These are phyloP conservation scores for Penicillium diatomitis DNA, from an alignment of 495 filamentous ascomycete species.

Conservation along the genomic window DNA sequence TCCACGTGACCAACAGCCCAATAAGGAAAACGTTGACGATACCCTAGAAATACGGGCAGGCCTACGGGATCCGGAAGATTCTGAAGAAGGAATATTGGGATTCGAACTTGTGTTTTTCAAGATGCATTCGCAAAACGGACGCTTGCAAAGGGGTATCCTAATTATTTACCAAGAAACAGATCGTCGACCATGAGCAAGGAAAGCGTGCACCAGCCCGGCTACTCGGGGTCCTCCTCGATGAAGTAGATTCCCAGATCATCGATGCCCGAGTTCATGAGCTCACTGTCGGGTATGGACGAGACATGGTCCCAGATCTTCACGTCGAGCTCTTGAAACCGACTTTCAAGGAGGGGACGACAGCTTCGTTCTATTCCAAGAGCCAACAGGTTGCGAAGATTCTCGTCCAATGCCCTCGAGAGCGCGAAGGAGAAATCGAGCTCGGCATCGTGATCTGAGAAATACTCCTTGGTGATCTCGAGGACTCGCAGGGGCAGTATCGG, in stretches of 20 bases:
- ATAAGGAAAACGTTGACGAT: no score
- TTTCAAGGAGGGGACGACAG: neutral
- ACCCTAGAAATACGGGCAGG: no score
- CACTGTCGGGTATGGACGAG: neutral
- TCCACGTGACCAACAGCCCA: no score
- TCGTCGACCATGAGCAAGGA: neutral
- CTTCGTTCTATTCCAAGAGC: constrained; percentile 10
- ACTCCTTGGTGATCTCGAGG: neutral
- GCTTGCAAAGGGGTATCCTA: no score
- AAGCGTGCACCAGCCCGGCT: neutral
- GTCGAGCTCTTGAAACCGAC: neutral
- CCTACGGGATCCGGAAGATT: no score
- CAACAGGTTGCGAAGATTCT: constrained; percentile 1
- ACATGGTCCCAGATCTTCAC: constrained; percentile 3
- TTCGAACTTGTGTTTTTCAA: no score
- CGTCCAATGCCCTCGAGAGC: neutral
- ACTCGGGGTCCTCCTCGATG: neutral
- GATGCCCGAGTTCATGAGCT: neutral
- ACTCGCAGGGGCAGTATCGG: neutral
- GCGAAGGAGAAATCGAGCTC: neutral
- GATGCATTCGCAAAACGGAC: no score
- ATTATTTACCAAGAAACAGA: no score
- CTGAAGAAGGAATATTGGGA: no score
- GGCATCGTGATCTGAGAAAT: neutral
- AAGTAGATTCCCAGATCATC: constrained; percentile 3